Evolutionary conservation across 1,284 basidiomycete genomes (phyloP), one percentile per base, ranked within the genome.

Genomic region (Sporisorium exsertum): DNA sequence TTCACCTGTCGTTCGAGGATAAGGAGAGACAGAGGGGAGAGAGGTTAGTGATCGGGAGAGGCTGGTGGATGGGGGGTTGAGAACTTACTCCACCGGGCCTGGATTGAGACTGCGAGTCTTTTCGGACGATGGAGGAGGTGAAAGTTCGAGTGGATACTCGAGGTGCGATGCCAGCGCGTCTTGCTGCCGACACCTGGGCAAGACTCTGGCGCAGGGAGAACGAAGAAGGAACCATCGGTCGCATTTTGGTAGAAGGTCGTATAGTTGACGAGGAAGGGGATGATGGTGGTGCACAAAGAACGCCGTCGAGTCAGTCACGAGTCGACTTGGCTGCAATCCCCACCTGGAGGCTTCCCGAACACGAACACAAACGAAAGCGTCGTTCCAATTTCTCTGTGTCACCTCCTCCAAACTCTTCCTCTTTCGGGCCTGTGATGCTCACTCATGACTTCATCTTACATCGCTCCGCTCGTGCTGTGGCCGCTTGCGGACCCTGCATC

Each of bases 51-150:
- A 8, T 6, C 2, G 22, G n/a, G n/a, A 29, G 10, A 13, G 55
- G n/a, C 16, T 16, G 29, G 33, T 24, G 27, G 43, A 33, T 13
- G 6, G 40, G 37, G 29, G 50, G 56, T 20, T 26, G 32, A 5
- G 10, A 16, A 51, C 63, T 65, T 59, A 72, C 69, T 15, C 51
- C 32, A 20, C 49, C 64, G 24, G 50, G 55, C 26, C 66, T 72
- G 40, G 69, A 56, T 18, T 56, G 59, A 4, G 69, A 72, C 29
- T 63, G 63, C 22, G 59, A 59, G 22, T 65, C 60, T 6, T n/a
- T 37, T 15, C 64, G 33, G 4, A 62, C 7, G 16, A 3, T 16
- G 0, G 64, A 54, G 4, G 64, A 40, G 27, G 52, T 37, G 10
- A 65, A 63, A 27, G 18, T 32, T 9, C 58, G 69, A 8, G 16